A percentile compares a stretch with the other conserved stretches of the same genome.
These are phyloP conservation scores for Penicillium cataractarum DNA, from an alignment of 495 filamentous ascomycete genomes.

Conservation along the genomic window DNA sequence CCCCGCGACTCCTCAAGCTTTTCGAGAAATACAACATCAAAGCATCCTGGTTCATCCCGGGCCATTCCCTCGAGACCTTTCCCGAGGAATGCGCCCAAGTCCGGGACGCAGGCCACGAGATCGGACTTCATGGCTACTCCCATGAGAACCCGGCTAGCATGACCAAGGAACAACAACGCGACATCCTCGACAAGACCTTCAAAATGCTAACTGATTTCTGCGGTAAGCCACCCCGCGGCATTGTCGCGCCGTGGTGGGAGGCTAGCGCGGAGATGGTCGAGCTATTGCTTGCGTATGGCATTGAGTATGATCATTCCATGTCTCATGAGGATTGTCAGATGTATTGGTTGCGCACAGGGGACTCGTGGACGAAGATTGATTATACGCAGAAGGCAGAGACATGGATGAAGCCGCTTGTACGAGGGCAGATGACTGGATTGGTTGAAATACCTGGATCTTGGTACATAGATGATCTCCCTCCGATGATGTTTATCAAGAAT, in stretches of 20 bases:
- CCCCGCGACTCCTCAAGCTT: conserved; percentile 70
- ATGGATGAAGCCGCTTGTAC: conserved; percentile 68
- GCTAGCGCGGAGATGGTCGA: conserved; percentile 68
- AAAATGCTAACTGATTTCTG: conserved; percentile 72
- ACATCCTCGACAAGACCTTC: conserved; percentile 77
- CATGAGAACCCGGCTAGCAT: conserved; percentile 78
- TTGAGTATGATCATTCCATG: conserved; percentile 69
- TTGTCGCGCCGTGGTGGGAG: conserved; percentile 71
- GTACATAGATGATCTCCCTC: conserved; percentile 68
- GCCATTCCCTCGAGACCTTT: conserved; percentile 78
- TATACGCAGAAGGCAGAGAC: conserved; percentile 59
- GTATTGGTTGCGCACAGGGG: conserved; percentile 65
- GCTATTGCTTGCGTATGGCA: conserved; percentile 67
- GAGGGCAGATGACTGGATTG: conserved; percentile 55
- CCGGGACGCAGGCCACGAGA: conserved; percentile 77
- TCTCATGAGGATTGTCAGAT: conserved; percentile 68
- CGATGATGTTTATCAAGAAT: conserved; percentile 67
- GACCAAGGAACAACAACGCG: conserved; percentile 73
- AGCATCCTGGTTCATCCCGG: conserved; percentile 82
- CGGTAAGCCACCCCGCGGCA: conserved; percentile 72
- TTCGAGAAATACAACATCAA: conserved; percentile 83
- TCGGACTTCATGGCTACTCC: conserved; percentile 74
- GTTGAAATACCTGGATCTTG: conserved; percentile 70
- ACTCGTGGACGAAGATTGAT: conserved; percentile 66
- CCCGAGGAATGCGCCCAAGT: conserved; percentile 75